Evolutionary conservation across 2,329 filamentous ascomycete genomes (phyloP).

Genomic region (Nannizziopsis arthrosporioides): DNA sequence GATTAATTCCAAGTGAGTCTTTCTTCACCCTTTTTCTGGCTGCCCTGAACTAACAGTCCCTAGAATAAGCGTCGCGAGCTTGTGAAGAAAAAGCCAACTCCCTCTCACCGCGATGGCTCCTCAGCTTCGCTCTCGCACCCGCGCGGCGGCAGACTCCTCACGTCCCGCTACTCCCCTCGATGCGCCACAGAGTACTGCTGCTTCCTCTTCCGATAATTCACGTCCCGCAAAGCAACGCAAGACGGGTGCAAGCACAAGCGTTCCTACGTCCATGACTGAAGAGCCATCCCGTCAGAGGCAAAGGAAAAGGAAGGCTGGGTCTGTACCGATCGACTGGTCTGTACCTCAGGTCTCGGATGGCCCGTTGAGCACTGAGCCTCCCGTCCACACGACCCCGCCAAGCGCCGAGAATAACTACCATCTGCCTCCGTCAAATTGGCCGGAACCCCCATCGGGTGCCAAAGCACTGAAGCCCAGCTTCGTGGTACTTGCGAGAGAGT

Average conservation of each 20-base stretch:
- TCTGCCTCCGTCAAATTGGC: not conserved
- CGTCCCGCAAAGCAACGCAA: constrained; percentile 26
- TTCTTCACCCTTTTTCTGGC: constrained; percentile 4
- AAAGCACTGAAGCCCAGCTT: not conserved
- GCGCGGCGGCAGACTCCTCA: constrained; percentile 20
- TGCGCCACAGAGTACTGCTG: constrained; percentile 17
- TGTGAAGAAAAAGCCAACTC: not conserved
- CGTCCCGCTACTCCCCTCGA: constrained; percentile 25
- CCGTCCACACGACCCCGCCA: too few species aligned
- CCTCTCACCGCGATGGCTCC: constrained; percentile 22
- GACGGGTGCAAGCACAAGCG: constrained; percentile 17
- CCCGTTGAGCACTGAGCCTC: too few species aligned
- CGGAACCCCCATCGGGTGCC: not conserved
- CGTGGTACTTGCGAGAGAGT: not conserved
- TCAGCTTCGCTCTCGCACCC: constrained; percentile 27
- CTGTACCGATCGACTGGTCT: not conserved
- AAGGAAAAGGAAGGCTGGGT: constrained; percentile 11
- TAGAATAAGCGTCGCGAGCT: constrained; percentile 17
- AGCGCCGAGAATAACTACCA: too few species aligned
- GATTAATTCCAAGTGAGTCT: constrained; percentile 20
- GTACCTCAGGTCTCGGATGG: not conserved
- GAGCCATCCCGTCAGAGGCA: constrained; percentile 15
- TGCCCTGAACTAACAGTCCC: constrained; percentile 19
- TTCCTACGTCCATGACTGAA: constrained; percentile 8
- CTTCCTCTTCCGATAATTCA: constrained; percentile 22